A percentile compares a stretch with the other conserved stretches of the same genome.
phyloP scores from a whole-genome alignment of 768 basidiomycete genomes.

The Lentinula guzmanii region DNA sequence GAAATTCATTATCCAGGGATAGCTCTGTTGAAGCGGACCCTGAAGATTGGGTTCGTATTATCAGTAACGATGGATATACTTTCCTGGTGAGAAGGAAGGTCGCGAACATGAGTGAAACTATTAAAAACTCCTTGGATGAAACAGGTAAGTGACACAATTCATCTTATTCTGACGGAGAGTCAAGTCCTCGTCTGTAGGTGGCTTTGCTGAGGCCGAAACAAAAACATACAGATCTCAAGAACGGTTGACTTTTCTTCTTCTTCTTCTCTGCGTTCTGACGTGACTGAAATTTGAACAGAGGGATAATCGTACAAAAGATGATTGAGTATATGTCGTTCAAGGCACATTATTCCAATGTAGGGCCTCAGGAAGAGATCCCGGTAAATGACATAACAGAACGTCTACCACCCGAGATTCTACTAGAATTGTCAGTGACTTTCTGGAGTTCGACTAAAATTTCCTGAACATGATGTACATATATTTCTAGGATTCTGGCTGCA shows the following conservation, averaged over 20 bases:
- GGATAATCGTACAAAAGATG: constrained; percentile 78
- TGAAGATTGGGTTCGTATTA: constrained; percentile 70
- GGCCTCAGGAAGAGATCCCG: constrained; percentile 73
- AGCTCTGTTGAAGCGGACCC: constrained; percentile 13
- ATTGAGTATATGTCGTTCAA: constrained; percentile 89
- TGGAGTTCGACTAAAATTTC: neutral
- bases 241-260: constrained; percentile 37
- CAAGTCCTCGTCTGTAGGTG: constrained; percentile 35
- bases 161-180: neutral
- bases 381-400: constrained; percentile 73
- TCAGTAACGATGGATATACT: constrained; percentile 73
- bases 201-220: constrained; percentile 69
- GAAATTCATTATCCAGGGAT: neutral
- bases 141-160: constrained; percentile 41
- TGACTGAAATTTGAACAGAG: constrained; percentile 25
- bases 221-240: constrained; percentile 56
- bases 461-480: neutral
- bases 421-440: constrained; percentile 69
- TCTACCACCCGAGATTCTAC: constrained; percentile 78
- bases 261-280: neutral
- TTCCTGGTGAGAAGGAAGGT: constrained; percentile 75
- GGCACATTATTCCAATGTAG: constrained; percentile 64
- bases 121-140: constrained; percentile 74
- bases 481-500: constrained; percentile 47
- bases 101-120: constrained; percentile 73